Evolutionary conservation across 1,284 basidiomycete genomes (phyloP), one percentile per base, ranked within the genome.

Genomic region (Naganishia albida): DNA sequence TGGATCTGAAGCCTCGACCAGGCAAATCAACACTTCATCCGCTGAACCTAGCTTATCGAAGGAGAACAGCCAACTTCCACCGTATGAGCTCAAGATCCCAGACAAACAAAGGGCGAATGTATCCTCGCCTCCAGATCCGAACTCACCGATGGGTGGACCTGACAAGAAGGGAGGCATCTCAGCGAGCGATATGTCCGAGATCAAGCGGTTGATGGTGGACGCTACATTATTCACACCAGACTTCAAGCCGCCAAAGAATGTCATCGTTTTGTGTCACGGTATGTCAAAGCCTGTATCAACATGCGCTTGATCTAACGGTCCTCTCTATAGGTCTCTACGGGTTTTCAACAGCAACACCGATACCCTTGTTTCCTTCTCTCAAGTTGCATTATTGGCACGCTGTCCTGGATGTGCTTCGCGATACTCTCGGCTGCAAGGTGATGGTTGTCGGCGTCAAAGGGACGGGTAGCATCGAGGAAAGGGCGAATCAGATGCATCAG

Each of bases 261-360:
- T 93, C 2, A 89, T 99, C 68, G 93, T 96, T 0, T 83, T 99
- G 16, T 98, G 93, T 73, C 95, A 99, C 80, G 93, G 93, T 92
- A 75, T 75, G 85, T 78, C 63, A n/a, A 42, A 49, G 7, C 43
- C 26, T 3, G 26, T 55, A n/a, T 18, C 1, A 30, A 53, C 2
- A 23, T n/a, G 20, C 30, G 28, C 18, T 69, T 60, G 42, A 48
- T 40, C 30, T 44, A 25, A n/a, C n/a, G 26, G 42, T 51, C 42
- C 49, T n/a, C 30, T 10, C 2, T 28, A 49, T 72, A 94, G 93
- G 93, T 26, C 82, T 99, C 1, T 98, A 98, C 73, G 95, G 96
- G 7, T 99, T 97, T 75, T 92, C 48, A 82, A 90, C 70, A 86
- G 92, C 25, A 85, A 86, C 20, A 77, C 89, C 63, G 85, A 94